Base-by-base conservation (phyloP, 176 grass and related monocot genomes). In the Tillandsia fasciculata region DNA sequence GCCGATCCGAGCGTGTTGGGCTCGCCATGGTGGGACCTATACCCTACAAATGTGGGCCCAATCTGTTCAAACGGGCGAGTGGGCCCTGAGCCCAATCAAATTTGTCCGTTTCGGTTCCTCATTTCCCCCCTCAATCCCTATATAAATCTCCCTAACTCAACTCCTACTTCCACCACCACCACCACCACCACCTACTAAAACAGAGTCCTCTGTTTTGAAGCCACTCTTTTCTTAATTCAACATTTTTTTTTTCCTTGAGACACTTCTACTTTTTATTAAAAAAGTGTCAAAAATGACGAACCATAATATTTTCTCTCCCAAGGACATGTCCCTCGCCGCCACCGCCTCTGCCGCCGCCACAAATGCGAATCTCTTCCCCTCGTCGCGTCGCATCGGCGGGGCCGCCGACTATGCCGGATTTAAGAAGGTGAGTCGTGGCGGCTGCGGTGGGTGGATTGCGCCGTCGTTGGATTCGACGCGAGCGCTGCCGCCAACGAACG, bases 401-500 rank as follows among this genome's bases (percentile, higher is more conserved):
- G 50, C 2, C 52, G 4, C 14, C 5, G 13, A 51, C 15, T 23
- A 28, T n/a, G 2, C 22, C 15, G 17, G 9, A 13, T 28, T 7
- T 18, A 59, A 68, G 52, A 77, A 68, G 50, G 8, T 76, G 11
- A 8, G 90, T 0, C 66, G 77, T 49, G 33, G 78, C 65, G 70
- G 63, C 13, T 33, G 50, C 12, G 53, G n/a, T 13, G 12, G 22
- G 9, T 29, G 48, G 26, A 65, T 23, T 3, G 24, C 24, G 24
- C 24, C 24, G 24, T 24, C 24, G 78, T 8, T 84, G 7, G 92
- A 91, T 61, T 73, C 85, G 23, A 88, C 87, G 81, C 88, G 68
- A 71, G 80, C 81, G 49, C 86, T 88, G 24, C 91, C 92, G 14
- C 92, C 92, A 0, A 89, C 85, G 22, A 72, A 66, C 20, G 74